A percentile compares a stretch with the other conserved stretches of the same genome.
Evolutionary conservation across 2,329 filamentous ascomycete genomes (phyloP).

Genomic region (Beauveria varroae): DNA sequence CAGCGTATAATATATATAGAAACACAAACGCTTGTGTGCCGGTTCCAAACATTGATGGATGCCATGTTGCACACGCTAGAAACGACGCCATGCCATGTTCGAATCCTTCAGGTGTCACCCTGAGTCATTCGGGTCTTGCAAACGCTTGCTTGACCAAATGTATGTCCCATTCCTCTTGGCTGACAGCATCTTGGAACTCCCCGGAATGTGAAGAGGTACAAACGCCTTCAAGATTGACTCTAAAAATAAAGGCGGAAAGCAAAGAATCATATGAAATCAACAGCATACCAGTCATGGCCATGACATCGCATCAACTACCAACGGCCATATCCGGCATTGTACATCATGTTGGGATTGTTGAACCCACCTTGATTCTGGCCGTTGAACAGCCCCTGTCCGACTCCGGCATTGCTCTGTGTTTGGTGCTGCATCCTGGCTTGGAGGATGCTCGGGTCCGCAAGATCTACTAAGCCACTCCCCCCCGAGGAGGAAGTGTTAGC

Average conservation of each 20-base stretch:
- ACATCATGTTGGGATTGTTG: conserved; percentile 74
- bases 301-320: conserved; percentile 44
- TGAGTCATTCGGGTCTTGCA: conserved; percentile 22
- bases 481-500: conserved; percentile 99
- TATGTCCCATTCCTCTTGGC: conserved; percentile 21
- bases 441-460: conserved; percentile 99
- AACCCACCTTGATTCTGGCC: conserved; percentile 93
- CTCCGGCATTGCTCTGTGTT: conserved; percentile 72
- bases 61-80: conserved; percentile 21
- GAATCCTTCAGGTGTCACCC: conserved; percentile 19
- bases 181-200: conserved; percentile 18
- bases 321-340: conserved; percentile 61
- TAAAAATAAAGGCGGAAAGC: conserved; percentile 16
- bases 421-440: conserved; percentile 93
- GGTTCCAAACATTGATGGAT: background rate
- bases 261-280: conserved; percentile 17
- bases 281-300: conserved; percentile 14
- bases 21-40: conserved; percentile 1
- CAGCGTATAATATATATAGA: conserved; percentile 15
- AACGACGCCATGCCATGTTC: conserved; percentile 22
- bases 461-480: conserved; percentile 98
- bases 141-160: conserved; percentile 26
- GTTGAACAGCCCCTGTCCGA: conserved; percentile 83
- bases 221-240: conserved; percentile 21
- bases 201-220: conserved; percentile 19